Evolutionary conservation across 306 rosid genomes (phyloP), one percentile per base, ranked within the genome.

Genomic region (Prunus davidiana): DNA sequence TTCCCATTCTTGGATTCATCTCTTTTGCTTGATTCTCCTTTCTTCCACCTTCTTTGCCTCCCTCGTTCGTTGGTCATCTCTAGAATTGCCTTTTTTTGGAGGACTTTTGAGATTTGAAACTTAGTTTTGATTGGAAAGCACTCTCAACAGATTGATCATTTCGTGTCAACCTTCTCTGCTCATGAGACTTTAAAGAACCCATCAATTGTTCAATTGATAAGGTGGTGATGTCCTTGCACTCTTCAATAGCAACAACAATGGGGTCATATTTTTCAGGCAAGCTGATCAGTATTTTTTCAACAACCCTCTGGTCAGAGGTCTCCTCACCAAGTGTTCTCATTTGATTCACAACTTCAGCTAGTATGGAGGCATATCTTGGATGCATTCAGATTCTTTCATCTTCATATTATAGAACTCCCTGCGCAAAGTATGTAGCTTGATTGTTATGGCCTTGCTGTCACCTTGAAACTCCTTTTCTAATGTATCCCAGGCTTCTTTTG

Each of bases 141-240:
- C 41, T 32, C 25, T 76, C 73, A 32, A 38, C 19, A 2, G 47
- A 8, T 15, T 51, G n/a, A 12, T 64, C 28, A 51, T 43, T 25
- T 27, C 16, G 15, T 6, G 43, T 2, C 13, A 45, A 2, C 28
- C 34, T 57, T 27, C 61, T 60, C 3, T 61, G 57, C 47, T 74
- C 47, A 11, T 68, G 77, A 14, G 64, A 73, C 58, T 58, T 46
- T 49, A 46, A 8, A 14, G 72, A 68, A 14, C 38, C 57, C 57
- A 46, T 68, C 38, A 25, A 11, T 24, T 71, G 27, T 8, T 71
- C 52, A 10, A 20, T 5, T 19, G 75, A 12, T 19, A 68, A 7
- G 3, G 38, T 68, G 19, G 20, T 11, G 11, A 55, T 10, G 20
- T 34, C 52, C 32, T 55, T 71, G 2, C 64, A 71, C 1, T 71